Conservation (phyloP, 331 rosid species). For the Quercus tomentella region DNA sequence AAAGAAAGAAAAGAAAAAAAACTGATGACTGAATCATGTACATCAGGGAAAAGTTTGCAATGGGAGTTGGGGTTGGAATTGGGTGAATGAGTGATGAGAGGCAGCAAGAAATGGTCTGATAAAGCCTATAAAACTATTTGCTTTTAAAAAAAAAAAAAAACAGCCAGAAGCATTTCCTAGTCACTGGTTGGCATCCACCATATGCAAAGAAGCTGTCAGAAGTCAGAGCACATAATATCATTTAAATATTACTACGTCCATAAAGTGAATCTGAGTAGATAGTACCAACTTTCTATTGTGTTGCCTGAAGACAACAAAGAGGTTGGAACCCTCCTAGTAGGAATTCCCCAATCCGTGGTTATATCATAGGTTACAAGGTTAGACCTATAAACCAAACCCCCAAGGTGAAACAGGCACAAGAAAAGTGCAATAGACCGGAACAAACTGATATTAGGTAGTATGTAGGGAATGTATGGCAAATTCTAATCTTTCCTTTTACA, state of each 20-base stretch:
- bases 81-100: not conserved
- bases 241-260: not conserved
- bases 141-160: not conserved
- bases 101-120: not conserved
- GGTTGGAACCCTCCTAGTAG: no score
- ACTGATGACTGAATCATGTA: no score
- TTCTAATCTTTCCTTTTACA: no score
- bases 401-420: no score
- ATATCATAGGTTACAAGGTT: no score
- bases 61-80: no score
- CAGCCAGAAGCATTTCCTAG: not conserved
- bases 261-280: not conserved
- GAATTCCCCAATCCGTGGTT: no score
- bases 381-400: no score
- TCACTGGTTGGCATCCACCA: not conserved
- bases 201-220: not conserved
- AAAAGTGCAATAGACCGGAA: no score
- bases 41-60: no score
- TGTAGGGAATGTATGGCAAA: not conserved
- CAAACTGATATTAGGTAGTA: not conserved
- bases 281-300: not conserved
- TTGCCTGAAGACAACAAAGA: not conserved
- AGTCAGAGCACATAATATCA: not conserved
- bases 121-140: not conserved
- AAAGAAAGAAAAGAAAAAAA: no score